Conservation (phyloP, 2,329 filamentous ascomycete species). For the Colletotrichum scovillei region DNA sequence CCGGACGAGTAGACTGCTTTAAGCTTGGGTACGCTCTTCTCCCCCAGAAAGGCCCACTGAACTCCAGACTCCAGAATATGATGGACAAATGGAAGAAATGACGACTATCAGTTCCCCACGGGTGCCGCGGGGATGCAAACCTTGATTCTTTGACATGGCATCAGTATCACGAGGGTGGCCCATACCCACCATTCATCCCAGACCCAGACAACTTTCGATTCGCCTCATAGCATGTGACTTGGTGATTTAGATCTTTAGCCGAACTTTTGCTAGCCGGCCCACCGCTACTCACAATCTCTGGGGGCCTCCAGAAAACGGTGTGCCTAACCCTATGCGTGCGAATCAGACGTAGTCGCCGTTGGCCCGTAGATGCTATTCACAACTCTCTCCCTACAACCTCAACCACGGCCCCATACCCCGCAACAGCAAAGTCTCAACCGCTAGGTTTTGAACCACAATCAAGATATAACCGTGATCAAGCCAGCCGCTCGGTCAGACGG, state of each 20-base stretch:
- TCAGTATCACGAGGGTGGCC: neutral
- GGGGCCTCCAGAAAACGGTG: neutral
- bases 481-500: neutral
- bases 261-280: neutral
- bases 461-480: neutral
- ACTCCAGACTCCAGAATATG: neutral
- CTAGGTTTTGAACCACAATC: neutral
- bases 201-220: neutral
- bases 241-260: neutral
- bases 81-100: neutral
- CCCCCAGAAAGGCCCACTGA: neutral
- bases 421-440: neutral
- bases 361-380: neutral
- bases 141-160: neutral
- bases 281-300: neutral
- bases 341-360: neutral
- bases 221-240: neutral
- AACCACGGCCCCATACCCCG: neutral
- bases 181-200: neutral
- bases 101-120: neutral
- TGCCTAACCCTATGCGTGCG: neutral
- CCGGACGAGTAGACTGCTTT: neutral
- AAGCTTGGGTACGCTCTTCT: neutral
- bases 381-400: neutral
- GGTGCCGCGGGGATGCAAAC: neutral